Evolutionary conservation across 139 green algal species (phyloP).

Genomic region (Asterochloris erici): DNA sequence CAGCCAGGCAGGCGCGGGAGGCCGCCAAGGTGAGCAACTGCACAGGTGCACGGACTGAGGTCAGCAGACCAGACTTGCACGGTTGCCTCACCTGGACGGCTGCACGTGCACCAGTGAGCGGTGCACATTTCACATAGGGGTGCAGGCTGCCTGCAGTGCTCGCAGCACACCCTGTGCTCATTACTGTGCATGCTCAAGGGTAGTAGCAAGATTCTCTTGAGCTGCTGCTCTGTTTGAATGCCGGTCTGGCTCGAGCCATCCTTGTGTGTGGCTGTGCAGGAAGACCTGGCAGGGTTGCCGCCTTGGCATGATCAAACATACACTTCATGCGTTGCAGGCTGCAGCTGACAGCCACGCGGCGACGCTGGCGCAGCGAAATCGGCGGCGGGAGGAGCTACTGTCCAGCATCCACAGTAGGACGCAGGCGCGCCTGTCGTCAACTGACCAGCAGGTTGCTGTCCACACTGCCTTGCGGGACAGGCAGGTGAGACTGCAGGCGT

Average conservation of each 20-base stretch:
- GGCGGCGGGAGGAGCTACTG: not conserved
- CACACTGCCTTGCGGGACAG: not conserved
- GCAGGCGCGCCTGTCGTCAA: not conserved
- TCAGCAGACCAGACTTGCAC: too few relatives aligned
- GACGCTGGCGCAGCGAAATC: not conserved
- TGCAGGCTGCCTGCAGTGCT: not conserved
- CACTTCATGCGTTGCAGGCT: not conserved
- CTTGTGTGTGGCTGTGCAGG: not conserved
- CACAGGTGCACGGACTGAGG: not conserved
- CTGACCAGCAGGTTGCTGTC: not conserved
- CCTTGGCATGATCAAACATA: too few relatives aligned
- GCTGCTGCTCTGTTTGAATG: not conserved
- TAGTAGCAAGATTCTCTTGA: not conserved
- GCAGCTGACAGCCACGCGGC: conserved; percentile 3
- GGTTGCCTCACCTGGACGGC: too few relatives aligned
- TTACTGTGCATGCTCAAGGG: not conserved
- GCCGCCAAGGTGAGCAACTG: conserved; percentile 18
- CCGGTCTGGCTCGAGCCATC: not conserved
- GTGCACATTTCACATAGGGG: not conserved
- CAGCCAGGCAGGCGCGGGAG: conserved; percentile 14
- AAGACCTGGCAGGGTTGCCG: too few relatives aligned
- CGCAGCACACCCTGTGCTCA: too few relatives aligned
- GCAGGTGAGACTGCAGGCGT: not conserved
- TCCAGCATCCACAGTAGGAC: conserved; percentile 2
- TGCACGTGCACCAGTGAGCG: too few relatives aligned